Base-by-base conservation (phyloP, 2,329 filamentous ascomycete species). In the Xylogone sp. region DNA sequence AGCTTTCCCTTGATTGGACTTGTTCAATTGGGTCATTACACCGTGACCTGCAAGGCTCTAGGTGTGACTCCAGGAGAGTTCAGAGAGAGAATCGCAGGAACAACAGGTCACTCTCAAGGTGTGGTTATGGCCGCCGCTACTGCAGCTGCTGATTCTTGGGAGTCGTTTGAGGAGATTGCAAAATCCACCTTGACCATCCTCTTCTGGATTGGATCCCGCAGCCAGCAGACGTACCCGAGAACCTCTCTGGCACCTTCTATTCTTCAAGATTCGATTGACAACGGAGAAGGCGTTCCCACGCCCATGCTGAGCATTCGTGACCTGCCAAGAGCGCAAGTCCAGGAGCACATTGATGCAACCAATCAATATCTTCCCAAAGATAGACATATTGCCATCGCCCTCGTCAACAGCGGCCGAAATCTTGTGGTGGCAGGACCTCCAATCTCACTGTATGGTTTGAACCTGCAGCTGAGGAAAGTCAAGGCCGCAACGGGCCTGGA, bases 231-330 rank as follows among this genome's bases (percentile, higher is more conserved):
- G 2, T 99, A 97, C 72, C 95, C 94, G 39, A 85, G 89, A 61
- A 99, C 94, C 3, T 97, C 94, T 29, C 81, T 99, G 63, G 90
- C 92, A 3, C 95, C 94, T 0, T 88, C 84, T 43, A 90, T 93
- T 65, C 80, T 99, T 49, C 90, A 93, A 67, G 94, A 99, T 71
- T 97, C 94, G 1, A 81, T 90, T 59, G 93, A 97, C 67, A 86
- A 94, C 68, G 93, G 94, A 48, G 94, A 99, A 73, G 95, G 95
- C n/a, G 82, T 81, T 5, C 94, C 95, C 1, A 97, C 94, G 1
- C 95, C 94, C 42, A 99, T 99, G 94, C 76, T 99, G 59, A 97
- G 94, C 65, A 96, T 99, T 59, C 90, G 94, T 46, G 94, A 99
- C 66, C 82, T 99, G 22, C 87, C 93, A 0, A 83, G 88, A 64